phyloP scores from a whole-genome alignment of 2,329 filamentous ascomycete species.

The Plenodomus biglobosus region DNA sequence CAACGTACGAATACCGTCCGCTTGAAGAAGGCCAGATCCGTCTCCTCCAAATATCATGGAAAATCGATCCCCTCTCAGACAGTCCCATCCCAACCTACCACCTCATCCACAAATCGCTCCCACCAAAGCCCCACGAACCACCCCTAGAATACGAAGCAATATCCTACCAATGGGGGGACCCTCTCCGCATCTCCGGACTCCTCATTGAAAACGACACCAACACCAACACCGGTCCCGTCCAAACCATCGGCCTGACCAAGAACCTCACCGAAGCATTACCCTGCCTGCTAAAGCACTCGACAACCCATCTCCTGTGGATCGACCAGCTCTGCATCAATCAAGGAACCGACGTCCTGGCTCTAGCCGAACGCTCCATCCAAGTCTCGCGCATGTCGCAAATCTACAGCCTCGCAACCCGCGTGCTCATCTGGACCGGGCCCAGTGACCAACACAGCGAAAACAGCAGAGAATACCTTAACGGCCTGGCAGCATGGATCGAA shows the following conservation, averaged over 20 bases:
- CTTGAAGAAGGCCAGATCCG: not conserved
- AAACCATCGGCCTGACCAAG: constrained; percentile 21
- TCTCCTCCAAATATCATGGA: not conserved
- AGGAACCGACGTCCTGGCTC: constrained; percentile 11
- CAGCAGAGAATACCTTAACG: constrained; percentile 9
- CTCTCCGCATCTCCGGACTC: constrained; percentile 8
- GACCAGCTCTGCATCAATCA: constrained; percentile 40
- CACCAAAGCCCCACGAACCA: constrained; percentile 2
- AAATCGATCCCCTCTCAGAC: not conserved
- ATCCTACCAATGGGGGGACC: constrained; percentile 24
- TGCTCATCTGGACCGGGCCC: constrained; percentile 21
- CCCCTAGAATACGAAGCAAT: constrained; percentile 15
- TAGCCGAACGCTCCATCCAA: constrained; percentile 33
- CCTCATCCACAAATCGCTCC: constrained; percentile 7
- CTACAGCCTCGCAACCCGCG: constrained; percentile 22
- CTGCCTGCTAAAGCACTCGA: constrained; percentile 10
- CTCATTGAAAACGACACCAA: not conserved
- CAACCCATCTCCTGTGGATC: constrained; percentile 30
- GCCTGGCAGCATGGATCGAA: not conserved
- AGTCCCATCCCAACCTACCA: constrained; percentile 1
- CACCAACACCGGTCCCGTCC: not conserved
- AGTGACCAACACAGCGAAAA: constrained; percentile 5
- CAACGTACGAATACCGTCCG: not conserved
- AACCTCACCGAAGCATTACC: constrained; percentile 23
- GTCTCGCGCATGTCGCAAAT: constrained; percentile 42